Evolutionary conservation across 1,139 yeast species (phyloP), one percentile per base, ranked within the genome.

Genomic region (Candida tunisiensis): DNA sequence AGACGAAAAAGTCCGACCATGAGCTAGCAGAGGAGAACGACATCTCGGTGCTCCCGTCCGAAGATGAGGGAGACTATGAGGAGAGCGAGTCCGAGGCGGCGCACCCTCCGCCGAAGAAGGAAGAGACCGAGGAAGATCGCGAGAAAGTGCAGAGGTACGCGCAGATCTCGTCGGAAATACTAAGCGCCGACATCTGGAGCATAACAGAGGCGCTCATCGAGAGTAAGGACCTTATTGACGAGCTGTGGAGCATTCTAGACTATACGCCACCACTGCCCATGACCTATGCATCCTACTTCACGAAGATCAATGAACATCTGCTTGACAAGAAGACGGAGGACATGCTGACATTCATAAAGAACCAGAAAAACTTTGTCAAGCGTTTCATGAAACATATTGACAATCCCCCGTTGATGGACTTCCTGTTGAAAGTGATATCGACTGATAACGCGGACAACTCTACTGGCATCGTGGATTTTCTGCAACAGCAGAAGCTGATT

Each of bases 171-270:
- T 80, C 94, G 2, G 98, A 91, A 47, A 75, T 88, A 24, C 60
- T 88, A 24, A 71, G 88, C 31, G 83, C 92, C 4, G 96, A 88
- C 45, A 91, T 83, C 6, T 88, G 95, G 95, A 78, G 93, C 4
- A 62, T 91, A 21, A 79, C 94, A 4, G 94, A 88, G 41, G 74
- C 93, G 1, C 74, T 88, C 27, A 75, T 88, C 75, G 91, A 79
- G 41, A 69, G 73, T 33, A 60, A 69, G 3, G 62, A 60, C 12
- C 61, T 79, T 28, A 52, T 91, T 36, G 68, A 69, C 34, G 69
- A 65, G 42, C 57, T 88, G 30, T 88, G 98, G 98, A 54, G 69
- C 15, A 61, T 85, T 14, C 61, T 88, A 36, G 93, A 80, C 39
- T 58, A 55, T 29, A 57, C 60, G 2, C 59, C 63, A 5, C 74